These are phyloP conservation scores for Cutaneotrichosporon cyanovorans DNA, from an alignment of 1,284 basidiomycete species.

Conservation along the genomic window DNA sequence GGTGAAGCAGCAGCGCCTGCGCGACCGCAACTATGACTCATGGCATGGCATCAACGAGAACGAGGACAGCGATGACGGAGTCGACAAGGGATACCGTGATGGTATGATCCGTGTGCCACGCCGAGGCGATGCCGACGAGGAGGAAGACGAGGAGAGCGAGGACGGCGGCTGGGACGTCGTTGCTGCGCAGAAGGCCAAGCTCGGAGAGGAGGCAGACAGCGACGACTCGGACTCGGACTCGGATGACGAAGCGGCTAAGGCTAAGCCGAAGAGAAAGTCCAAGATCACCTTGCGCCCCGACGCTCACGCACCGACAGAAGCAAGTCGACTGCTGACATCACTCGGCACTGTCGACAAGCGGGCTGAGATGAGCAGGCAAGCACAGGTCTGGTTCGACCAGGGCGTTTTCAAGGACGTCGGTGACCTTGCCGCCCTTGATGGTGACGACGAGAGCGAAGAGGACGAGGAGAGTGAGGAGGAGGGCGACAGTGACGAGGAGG, in stretches of 20 bases:
- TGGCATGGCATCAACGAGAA: slow-evolving; percentile 65
- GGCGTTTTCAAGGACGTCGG: slow-evolving; percentile 77
- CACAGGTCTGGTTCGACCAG: slow-evolving; percentile 89
- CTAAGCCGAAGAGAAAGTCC: slow-evolving; percentile 14
- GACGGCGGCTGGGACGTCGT: slow-evolving; percentile 70
- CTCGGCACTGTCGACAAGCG: slow-evolving; percentile 33
- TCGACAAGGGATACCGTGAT: slow-evolving; percentile 36
- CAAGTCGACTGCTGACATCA: slow-evolving; percentile 38
- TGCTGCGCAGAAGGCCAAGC: slow-evolving; percentile 56
- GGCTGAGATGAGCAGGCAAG: slow-evolving; percentile 49
- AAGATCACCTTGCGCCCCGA: slow-evolving; percentile 9
- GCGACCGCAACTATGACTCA: slow-evolving; percentile 60
- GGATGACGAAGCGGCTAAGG: slow-evolving; percentile 24
- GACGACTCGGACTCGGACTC: slow-evolving; percentile 34
- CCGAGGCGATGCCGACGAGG: slow-evolving; percentile 48
- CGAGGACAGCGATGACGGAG: slow-evolving; percentile 39
- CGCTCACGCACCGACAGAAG: slow-evolving; percentile 29
- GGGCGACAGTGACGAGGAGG: slow-evolving; percentile 44
- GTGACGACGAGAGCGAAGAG: slow-evolving; percentile 49
- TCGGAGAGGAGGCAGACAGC: slow-evolving; percentile 52
- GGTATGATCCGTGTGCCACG: slow-evolving; percentile 23
- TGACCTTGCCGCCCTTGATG: slow-evolving; percentile 51
- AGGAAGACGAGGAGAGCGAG: slow-evolving; percentile 51
- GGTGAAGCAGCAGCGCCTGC: slow-evolving; percentile 71
- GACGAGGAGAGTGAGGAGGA: slow-evolving; percentile 43